phyloP scores from a whole-genome alignment of 768 basidiomycete species.

The Pleurotus cornucopiae region DNA sequence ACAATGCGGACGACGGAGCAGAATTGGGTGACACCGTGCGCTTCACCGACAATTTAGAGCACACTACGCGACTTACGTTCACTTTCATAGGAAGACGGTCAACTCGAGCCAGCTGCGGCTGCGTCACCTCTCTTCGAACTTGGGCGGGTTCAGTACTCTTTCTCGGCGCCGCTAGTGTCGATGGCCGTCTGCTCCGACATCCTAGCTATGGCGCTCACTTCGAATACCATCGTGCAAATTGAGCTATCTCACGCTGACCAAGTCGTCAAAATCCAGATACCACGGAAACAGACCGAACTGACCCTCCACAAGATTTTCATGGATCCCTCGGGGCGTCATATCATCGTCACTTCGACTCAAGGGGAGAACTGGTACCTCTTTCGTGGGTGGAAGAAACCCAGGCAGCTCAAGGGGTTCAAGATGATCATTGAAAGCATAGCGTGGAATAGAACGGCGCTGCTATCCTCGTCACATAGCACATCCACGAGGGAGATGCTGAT shows the following conservation, averaged over 20 bases:
- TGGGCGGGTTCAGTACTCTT: conserved; percentile 84
- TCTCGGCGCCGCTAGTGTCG: conserved; percentile 79
- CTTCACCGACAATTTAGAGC: not conserved
- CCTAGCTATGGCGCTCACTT: conserved; percentile 77
- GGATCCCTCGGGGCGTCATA: conserved; percentile 90
- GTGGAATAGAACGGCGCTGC: conserved; percentile 75
- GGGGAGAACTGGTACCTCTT: conserved; percentile 95
- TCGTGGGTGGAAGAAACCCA: conserved; percentile 76
- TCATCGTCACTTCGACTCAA: conserved; percentile 78
- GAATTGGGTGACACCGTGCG: conserved; percentile 28
- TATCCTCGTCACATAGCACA: conserved; percentile 62
- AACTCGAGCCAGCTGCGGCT: conserved; percentile 26
- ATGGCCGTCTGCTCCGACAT: conserved; percentile 85
- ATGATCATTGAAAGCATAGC: conserved; percentile 88
- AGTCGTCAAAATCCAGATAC: conserved; percentile 75
- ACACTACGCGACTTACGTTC: not conserved
- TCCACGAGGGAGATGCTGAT: conserved; percentile 85
- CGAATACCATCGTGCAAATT: conserved; percentile 80
- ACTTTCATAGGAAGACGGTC: conserved; percentile 21
- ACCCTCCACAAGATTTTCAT: conserved; percentile 80
- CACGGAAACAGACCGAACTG: conserved; percentile 72
- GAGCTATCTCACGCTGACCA: conserved; percentile 87
- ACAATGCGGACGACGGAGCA: conserved; percentile 46
- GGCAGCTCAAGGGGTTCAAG: conserved; percentile 74
- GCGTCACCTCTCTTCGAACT: conserved; percentile 72